Base-by-base conservation (phyloP, 148 eudicot genomes). In the Heliamphora exappendiculata region DNA sequence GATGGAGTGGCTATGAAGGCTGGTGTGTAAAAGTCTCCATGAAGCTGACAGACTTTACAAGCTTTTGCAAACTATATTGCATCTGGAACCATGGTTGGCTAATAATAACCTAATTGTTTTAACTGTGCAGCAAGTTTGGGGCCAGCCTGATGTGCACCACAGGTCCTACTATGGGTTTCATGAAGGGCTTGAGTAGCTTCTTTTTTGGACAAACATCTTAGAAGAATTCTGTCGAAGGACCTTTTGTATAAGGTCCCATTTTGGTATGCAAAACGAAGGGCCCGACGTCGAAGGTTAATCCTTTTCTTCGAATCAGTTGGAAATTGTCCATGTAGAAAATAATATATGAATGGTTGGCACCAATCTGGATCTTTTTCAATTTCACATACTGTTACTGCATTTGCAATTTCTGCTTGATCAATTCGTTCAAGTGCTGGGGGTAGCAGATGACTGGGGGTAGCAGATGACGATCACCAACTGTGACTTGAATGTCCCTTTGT, bases 401-500 rank as follows among this genome's bases (percentile, higher is more conserved):
- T 59, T 59, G 34, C 16, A 28, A 0, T 29, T 11, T 59, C 34
- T 3, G n/a, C 31, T 42, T 68, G 31, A 9, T 42, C 72, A 22
- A 44, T 22, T 19, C 53, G 72, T 4, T 68, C 34, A 9, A 22
- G 1, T 24, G 72, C 53, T 20, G 53, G 33, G 14, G 53, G 31
- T 19, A 68, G 14, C 2, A 68, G 12, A 36, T 45, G n/a, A n/a
- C n/a, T n/a, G n/a, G n/a, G n/a, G n/a, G n/a, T n/a, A n/a, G n/a
- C n/a, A n/a, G n/a, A n/a, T n/a, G n/a, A n/a, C 29, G 36, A n/a
- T 68, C 72, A 4, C 72, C 72, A 68, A 68, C 29, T n/a, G 54
- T 68, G 5, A 68, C 53, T 44, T 68, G 72, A 7, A 68, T 42
- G 3, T 68, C 72, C 16, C 36, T 42, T 44, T 44, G 6, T 11